These are phyloP conservation scores for Cercophora newfieldiana DNA, from an alignment of 495 filamentous ascomycete genomes.

Conservation along the genomic window DNA sequence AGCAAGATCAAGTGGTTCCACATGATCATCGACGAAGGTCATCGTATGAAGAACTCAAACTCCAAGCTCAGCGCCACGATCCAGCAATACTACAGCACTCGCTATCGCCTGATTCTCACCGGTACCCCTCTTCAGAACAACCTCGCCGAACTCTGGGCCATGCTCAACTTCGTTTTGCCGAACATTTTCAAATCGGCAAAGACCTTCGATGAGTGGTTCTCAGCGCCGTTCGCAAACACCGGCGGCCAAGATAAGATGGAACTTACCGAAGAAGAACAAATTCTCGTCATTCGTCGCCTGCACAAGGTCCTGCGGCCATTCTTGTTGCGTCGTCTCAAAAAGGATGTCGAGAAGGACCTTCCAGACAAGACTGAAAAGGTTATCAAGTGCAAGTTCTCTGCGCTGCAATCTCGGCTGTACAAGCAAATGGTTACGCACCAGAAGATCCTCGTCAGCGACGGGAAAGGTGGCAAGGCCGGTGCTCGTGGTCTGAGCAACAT, in stretches of 20 bases:
- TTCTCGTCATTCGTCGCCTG: slow-evolving; percentile 95
- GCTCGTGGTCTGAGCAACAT: slow-evolving; percentile 97
- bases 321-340: slow-evolving; percentile 96
- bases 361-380: slow-evolving; percentile 99
- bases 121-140: slow-evolving; percentile 98
- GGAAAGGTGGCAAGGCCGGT: slow-evolving; percentile 92
- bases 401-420: slow-evolving; percentile 89
- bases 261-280: slow-evolving; percentile 96
- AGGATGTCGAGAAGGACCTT: slow-evolving; percentile 97
- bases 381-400: slow-evolving; percentile 97
- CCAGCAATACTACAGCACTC: slow-evolving; percentile 89
- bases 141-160: slow-evolving; percentile 90
- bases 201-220: slow-evolving; percentile 99
- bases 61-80: slow-evolving; percentile 95
- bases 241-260: slow-evolving; percentile 98
- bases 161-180: slow-evolving; percentile 96
- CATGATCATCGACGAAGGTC: slow-evolving; percentile 99
- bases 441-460: slow-evolving; percentile 89
- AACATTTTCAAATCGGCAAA: slow-evolving; percentile 99
- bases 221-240: slow-evolving; percentile 97
- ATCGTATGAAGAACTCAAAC: slow-evolving; percentile 99
- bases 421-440: slow-evolving; percentile 95
- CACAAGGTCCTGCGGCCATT: slow-evolving; percentile 98
- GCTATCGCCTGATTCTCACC: slow-evolving; percentile 94
- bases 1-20: slow-evolving; percentile 99